Conservation (phyloP, 1,284 basidiomycete species). For the Anthracocystis panici-leucophaei region DNA sequence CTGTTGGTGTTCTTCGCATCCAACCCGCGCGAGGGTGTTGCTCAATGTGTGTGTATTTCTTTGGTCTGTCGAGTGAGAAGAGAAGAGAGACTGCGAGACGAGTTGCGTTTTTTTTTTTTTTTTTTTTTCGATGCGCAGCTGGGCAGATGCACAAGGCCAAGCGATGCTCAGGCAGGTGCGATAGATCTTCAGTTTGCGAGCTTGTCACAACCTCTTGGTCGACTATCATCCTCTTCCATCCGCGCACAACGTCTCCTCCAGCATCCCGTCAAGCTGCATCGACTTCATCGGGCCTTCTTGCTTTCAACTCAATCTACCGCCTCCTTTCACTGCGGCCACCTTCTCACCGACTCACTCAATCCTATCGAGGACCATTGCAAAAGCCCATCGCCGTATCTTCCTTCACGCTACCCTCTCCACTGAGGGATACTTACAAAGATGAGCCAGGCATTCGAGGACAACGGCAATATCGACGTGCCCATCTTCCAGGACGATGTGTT, state of each 20-base stretch:
- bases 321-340: background rate
- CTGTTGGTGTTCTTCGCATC: background rate
- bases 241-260: background rate
- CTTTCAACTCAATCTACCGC: background rate
- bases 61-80: background rate
- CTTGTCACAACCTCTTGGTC: conserved; percentile 1
- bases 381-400: conserved; percentile 8
- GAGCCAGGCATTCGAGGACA: conserved; percentile 49
- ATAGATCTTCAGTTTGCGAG: background rate
- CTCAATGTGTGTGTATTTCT: conserved; percentile 35
- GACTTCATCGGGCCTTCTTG: no score
- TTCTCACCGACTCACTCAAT: background rate
- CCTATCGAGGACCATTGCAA: background rate
- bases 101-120: background rate
- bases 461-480: conserved; percentile 53
- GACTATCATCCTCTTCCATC: conserved; percentile 3
- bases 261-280: background rate
- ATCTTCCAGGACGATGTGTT: conserved; percentile 65
- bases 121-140: background rate
- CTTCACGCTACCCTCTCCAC: background rate
- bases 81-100: background rate
- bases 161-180: no score
- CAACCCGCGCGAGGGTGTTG: conserved; percentile 17
- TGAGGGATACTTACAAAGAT: conserved; percentile 5
- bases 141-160: background rate